phyloP scores from a whole-genome alignment of 139 green algal genomes.

The Tetraselmis striata region DNA sequence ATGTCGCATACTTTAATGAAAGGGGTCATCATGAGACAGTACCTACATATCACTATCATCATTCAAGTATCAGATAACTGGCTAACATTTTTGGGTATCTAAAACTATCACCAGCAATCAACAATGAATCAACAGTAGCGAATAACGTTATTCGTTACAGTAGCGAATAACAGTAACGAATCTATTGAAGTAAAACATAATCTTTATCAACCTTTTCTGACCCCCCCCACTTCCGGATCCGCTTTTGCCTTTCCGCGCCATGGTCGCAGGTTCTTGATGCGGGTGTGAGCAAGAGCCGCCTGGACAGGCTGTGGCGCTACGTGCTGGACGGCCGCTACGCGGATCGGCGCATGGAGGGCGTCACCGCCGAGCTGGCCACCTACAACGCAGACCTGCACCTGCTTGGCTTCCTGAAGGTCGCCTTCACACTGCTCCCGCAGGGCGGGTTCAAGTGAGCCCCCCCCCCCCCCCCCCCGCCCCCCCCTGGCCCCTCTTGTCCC shows the following conservation, averaged over 20 bases:
- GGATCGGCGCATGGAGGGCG: not conserved
- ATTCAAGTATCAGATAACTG: no score
- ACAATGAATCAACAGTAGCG: no score
- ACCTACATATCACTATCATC: no score
- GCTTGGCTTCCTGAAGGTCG: not conserved
- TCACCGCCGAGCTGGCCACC: not conserved
- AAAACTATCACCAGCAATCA: no score
- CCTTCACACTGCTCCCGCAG: not conserved
- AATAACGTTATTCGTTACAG: no score
- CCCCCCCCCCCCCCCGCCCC: no score
- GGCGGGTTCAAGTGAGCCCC: not conserved
- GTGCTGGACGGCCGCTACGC: not conserved
- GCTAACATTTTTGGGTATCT: not conserved
- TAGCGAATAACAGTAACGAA: no score
- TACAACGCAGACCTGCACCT: not conserved
- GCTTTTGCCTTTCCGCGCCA: no score
- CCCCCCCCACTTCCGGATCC: not conserved
- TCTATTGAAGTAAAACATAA: not conserved
- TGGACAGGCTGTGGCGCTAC: not conserved
- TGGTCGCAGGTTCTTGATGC: not conserved
- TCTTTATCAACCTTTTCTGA: not conserved
- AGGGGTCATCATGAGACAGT: no score
- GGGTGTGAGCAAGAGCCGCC: not conserved
- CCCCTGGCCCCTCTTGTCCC: no score
- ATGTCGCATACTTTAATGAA: no score